Base-by-base conservation (phyloP, 805 yeast species). In the Saccharomycopsis sp. region DNA sequence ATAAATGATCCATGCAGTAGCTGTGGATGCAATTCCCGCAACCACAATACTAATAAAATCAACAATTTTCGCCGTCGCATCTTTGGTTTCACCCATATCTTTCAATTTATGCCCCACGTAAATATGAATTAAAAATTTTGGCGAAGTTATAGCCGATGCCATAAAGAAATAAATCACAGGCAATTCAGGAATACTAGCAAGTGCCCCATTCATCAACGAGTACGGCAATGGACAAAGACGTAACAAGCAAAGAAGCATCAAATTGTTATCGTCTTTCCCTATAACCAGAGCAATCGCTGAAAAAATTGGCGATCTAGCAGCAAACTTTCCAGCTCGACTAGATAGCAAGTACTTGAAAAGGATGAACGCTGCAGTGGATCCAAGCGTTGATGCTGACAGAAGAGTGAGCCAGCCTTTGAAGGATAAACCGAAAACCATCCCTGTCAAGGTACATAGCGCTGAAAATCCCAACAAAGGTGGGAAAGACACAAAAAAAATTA, bases 211-310 rank as follows among this genome's bases (percentile, higher is more conserved):
- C 0, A 93, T 81, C 26, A 90, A 66, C 2, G 96, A 87, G 59
- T 88, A 93, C 0, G 97, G 97, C 55, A 90, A 72, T 0, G 98
- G 98, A 54, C 96, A 87, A 46, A 90, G 61, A 44, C 97, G 69
- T 23, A 90, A 72, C 57, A 90, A 67, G 42, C 83, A 74, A 43
- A 90, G 62, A 20, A 93, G 62, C 51, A 79, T 59, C 46, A 88
- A 72, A 47, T 79, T 75, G 53, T 82, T 81, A 44, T 76, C 74
- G 47, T 86, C 94, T 53, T 73, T 34, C 13, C 41, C 77, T 48
- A 90, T 61, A 3, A 86, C 83, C 44, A 80, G 77, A 0, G 85
- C 72, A 51, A 93, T 74, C 0, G 95, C 86, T 52, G 79, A 73
- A 52, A 93, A 77, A 49, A 74, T 77, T 44, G 74, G 75, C 58